phyloP scores from a whole-genome alignment of 441 rosid genomes.

The Aleurites moluccanus region DNA sequence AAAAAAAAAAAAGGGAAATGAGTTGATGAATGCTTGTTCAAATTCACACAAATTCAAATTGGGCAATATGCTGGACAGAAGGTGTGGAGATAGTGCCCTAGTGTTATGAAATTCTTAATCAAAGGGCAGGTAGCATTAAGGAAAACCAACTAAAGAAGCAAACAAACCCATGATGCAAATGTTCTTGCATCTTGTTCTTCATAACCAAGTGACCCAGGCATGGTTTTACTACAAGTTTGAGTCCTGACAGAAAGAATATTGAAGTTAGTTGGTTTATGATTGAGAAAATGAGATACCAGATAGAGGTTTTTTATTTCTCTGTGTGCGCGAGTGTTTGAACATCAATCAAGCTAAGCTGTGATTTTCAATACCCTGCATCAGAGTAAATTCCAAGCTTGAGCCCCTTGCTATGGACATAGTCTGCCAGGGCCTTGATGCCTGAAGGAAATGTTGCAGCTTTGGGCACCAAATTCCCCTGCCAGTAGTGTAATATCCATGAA shows the following conservation, averaged over 20 bases:
- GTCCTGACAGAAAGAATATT: slow-evolving; percentile 19
- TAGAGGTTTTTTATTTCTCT: neutral
- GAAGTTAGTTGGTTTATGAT: no score
- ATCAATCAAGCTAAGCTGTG: neutral
- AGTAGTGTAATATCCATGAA: no score
- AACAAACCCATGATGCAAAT: slow-evolving; percentile 59
- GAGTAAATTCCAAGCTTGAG: slow-evolving; percentile 68
- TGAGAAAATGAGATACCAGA: slow-evolving; percentile 3
- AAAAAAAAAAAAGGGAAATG: no score
- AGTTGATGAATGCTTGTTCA: neutral
- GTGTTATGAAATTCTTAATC: neutral
- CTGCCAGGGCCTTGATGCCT: slow-evolving; percentile 60
- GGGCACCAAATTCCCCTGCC: slow-evolving; percentile 56
- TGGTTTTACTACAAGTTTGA: slow-evolving; percentile 55
- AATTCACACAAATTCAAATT: no score
- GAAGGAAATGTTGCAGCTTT: slow-evolving; percentile 57
- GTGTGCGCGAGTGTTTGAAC: no score
- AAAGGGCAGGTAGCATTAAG: no score
- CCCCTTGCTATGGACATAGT: slow-evolving; percentile 62
- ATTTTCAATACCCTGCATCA: slow-evolving; percentile 55
- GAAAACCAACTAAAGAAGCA: slow-evolving; percentile 9
- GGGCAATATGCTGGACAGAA: neutral
- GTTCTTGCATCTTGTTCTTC: slow-evolving; percentile 71
- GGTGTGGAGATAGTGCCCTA: neutral
- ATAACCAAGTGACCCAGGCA: slow-evolving; percentile 66